phyloP scores from a whole-genome alignment of 768 basidiomycete genomes.

The Dioszegia hungarica region DNA sequence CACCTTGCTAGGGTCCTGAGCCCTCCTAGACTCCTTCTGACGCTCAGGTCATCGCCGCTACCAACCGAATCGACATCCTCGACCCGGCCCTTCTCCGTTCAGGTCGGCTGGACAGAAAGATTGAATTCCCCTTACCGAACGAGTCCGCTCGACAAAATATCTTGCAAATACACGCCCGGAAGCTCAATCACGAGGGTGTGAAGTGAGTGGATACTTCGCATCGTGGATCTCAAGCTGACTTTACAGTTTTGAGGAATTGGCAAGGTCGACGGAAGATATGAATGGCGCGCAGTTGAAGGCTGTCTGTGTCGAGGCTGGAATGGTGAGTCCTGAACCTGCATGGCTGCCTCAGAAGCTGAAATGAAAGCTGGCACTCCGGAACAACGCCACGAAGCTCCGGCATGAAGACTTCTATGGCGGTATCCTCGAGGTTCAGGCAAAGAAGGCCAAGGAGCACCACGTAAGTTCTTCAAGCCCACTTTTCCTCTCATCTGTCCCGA shows the following conservation, averaged over 20 bases:
- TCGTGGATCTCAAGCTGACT: not conserved
- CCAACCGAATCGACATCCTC: constrained; percentile 95
- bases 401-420: constrained; percentile 91
- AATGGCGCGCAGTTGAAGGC: constrained; percentile 78
- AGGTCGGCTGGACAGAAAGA: constrained; percentile 95
- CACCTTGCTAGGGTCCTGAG: no score
- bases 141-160: constrained; percentile 95
- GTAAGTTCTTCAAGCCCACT: constrained; percentile 22
- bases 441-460: constrained; percentile 95
- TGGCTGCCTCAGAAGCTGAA: not conserved
- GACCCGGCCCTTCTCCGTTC: constrained; percentile 96
- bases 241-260: constrained; percentile 75
- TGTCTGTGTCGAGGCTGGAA: constrained; percentile 97
- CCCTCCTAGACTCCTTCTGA: no score
- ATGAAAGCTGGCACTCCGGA: constrained; percentile 56
- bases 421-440: constrained; percentile 75
- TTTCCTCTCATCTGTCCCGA: not conserved
- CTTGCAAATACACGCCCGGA: constrained; percentile 92
- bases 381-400: constrained; percentile 78
- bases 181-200: constrained; percentile 86
- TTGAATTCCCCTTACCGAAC: constrained; percentile 95
- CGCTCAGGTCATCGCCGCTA: constrained; percentile 99
- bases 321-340: constrained; percentile 63
- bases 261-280: constrained; percentile 95
- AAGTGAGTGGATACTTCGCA: constrained; percentile 53